phyloP scores from a whole-genome alignment of 192 early-diverging fungal species.

The Helicostylum pulchrum region DNA sequence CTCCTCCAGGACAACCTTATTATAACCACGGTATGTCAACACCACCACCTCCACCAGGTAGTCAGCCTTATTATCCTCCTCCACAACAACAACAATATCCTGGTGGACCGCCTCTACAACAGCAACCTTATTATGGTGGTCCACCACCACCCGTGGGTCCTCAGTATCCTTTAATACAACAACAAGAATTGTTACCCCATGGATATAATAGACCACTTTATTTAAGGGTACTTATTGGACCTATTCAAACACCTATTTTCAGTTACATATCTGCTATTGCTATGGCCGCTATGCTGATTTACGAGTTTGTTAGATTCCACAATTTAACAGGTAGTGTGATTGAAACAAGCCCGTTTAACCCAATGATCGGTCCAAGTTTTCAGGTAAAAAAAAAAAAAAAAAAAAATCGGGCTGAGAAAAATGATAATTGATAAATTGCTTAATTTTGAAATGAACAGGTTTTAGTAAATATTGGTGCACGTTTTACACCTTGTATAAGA shows the following conservation, averaged over 20 bases:
- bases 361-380: conserved; percentile 74
- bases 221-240: conserved; percentile 18
- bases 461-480: conserved; percentile 69
- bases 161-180: not conserved
- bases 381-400: conserved; percentile 19
- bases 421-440: not conserved
- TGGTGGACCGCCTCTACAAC: not conserved
- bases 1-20: too few species aligned
- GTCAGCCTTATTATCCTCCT: not conserved
- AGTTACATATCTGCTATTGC: conserved; percentile 42
- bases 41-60: not conserved
- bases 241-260: conserved; percentile 43
- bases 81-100: not conserved
- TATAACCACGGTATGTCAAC: not conserved
- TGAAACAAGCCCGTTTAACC: conserved; percentile 67
- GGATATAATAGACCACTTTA: conserved; percentile 3
- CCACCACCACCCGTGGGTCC: not conserved
- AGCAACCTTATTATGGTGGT: not conserved
- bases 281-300: conserved; percentile 49
- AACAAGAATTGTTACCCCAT: not conserved
- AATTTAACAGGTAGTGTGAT: conserved; percentile 59
- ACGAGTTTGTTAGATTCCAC: conserved; percentile 56
- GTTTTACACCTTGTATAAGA: conserved; percentile 87
- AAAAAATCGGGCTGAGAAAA: not conserved
- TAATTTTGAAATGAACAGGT: too few species aligned